phyloP scores from a whole-genome alignment of 2,329 filamentous ascomycete species.

The Aspergillus quadricinctus region DNA sequence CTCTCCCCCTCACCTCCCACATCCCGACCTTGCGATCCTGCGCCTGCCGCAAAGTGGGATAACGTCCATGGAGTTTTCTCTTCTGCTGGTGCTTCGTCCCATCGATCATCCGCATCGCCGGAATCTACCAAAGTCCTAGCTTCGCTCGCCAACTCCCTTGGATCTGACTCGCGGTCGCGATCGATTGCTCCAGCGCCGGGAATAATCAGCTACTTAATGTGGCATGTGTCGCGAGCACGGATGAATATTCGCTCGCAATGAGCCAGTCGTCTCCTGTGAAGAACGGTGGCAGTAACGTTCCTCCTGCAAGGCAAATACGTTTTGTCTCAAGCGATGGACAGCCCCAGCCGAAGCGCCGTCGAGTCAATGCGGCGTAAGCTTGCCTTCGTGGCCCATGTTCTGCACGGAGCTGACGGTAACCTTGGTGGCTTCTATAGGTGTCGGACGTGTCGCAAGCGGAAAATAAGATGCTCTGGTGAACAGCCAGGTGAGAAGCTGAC shows the following conservation, averaged over 20 bases:
- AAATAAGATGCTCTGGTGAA: slow-evolving; percentile 71
- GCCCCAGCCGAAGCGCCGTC: slow-evolving; percentile 71
- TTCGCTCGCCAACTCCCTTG: slow-evolving; percentile 8
- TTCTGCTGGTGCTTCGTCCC: slow-evolving; percentile 11
- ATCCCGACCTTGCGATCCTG: slow-evolving; percentile 10
- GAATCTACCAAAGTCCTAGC: slow-evolving; percentile 1
- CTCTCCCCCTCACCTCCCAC: neutral
- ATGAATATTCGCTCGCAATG: slow-evolving; percentile 36
- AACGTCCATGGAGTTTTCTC: slow-evolving; percentile 21
- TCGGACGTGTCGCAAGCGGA: slow-evolving; percentile 69
- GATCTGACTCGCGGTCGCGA: slow-evolving; percentile 3
- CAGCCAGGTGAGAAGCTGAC: slow-evolving; percentile 48
- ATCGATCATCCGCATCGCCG: slow-evolving; percentile 12
- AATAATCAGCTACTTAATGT: slow-evolving; percentile 25
- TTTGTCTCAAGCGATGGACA: slow-evolving; percentile 81
- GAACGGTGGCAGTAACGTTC: slow-evolving; percentile 30
- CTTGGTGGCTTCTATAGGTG: slow-evolving; percentile 47
- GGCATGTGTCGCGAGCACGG: slow-evolving; percentile 33
- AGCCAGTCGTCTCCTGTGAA: slow-evolving; percentile 36
- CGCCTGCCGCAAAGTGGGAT: slow-evolving; percentile 13
- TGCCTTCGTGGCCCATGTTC: slow-evolving; percentile 3
- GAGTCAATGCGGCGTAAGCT: slow-evolving; percentile 72
- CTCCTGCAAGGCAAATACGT: slow-evolving; percentile 52
- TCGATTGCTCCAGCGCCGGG: slow-evolving; percentile 10
- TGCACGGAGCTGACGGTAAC: slow-evolving; percentile 3